phyloP scores from a whole-genome alignment of 2,329 filamentous ascomycete genomes.

The Aspergillus texensis region DNA sequence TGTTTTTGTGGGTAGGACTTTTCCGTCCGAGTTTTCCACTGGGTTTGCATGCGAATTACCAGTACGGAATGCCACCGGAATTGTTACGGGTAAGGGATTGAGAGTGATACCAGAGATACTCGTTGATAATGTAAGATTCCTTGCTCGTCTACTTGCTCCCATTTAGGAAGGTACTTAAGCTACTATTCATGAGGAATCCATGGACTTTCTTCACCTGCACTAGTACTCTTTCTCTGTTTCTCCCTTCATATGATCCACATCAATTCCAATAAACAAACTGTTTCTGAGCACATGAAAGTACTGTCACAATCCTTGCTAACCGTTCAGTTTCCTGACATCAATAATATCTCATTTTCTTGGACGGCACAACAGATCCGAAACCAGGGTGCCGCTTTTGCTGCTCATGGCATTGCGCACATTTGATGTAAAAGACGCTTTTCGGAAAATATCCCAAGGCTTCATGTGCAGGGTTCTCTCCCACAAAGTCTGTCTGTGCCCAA shows the following conservation, averaged over 20 bases:
- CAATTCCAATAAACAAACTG: not conserved
- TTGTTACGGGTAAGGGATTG: not conserved
- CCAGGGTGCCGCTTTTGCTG: not conserved
- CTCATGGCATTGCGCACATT: slow-evolving; percentile 6
- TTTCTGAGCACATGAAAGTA: not conserved
- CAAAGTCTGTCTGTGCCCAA: slow-evolving; percentile 52
- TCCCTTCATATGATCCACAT: not conserved
- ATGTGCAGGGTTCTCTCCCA: slow-evolving; percentile 55
- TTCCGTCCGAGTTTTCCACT: not conserved
- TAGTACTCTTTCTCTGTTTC: not conserved
- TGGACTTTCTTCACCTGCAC: too few species aligned
- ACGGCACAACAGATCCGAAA: not conserved
- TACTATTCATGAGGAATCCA: not conserved
- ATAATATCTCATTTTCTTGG: not conserved
- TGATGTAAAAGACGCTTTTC: slow-evolving; percentile 54
- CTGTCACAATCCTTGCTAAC: not conserved
- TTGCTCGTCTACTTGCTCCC: not conserved
- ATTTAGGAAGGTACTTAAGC: not conserved
- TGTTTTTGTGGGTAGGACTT: not conserved
- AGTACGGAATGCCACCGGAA: not conserved
- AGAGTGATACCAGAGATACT: not conserved
- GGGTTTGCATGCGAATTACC: not conserved
- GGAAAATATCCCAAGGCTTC: slow-evolving; percentile 52
- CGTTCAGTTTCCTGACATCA: not conserved
- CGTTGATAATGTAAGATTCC: not conserved